Base-by-base conservation (phyloP, 2,329 filamentous ascomycete genomes). In the Botrytis porri region DNA sequence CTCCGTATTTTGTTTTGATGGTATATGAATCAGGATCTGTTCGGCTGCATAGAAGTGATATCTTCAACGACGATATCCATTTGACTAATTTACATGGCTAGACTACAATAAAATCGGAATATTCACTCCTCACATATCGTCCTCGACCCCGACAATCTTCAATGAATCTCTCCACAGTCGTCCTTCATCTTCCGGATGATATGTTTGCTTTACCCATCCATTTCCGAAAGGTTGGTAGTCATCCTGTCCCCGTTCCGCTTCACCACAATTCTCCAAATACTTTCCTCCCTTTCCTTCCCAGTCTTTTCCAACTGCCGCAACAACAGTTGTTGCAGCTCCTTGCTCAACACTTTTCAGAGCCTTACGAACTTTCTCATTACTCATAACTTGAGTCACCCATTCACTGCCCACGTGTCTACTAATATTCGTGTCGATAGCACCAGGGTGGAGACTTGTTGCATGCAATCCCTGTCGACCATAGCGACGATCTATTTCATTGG, bases 401-500 rank as follows among this genome's bases (percentile, higher is more conserved):
- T 57, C 51, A 7, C 51, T 29, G n/a, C n/a, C 51, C n/a, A 57
- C 8, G 14, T 57, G 51, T 14, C n/a, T 57, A 18, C 6, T 29
- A 8, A 57, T 57, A 29, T 57, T 18, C 5, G 51, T 57, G n/a
- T 57, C n/a, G n/a, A 29, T 57, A 57, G 51, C n/a, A 8, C 45
- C 64, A 3, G 64, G 64, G 37, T 67, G 64, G 18, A 67, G 10
- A n/a, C 64, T 67, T 54, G 32, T 54, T 20, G 64, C 43, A n/a
- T 51, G 45, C 10, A 67, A 32, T 37, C 43, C 29, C 18, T 9
- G n/a, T 18, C 35, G 43, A 10, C 64, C 45, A n/a, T 67, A 67
- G 29, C 64, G 43, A 8, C 64, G 64, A 51, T 67, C 64, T 37
- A 67, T 37, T 37, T 51, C 64, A 22, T 67, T 67, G 20, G 64